Evolutionary conservation across 176 grass and related monocot genomes (phyloP).

Genomic region (Aegilops speltoides): DNA sequence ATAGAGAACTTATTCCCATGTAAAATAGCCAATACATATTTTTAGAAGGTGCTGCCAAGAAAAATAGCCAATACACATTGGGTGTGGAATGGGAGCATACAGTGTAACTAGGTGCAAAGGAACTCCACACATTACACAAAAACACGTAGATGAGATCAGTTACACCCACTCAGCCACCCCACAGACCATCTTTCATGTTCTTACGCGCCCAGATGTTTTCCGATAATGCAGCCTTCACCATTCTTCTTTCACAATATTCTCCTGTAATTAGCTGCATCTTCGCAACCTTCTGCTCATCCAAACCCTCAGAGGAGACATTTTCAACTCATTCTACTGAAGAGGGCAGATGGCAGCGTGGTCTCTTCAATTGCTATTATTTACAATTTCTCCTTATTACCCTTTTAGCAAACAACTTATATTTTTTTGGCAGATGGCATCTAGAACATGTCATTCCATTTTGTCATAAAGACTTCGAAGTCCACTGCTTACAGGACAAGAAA

Average conservation of each 20-base stretch:
- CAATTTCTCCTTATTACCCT: background rate
- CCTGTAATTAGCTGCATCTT: background rate
- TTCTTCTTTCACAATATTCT: background rate
- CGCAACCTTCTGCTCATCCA: background rate
- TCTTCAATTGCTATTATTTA: background rate
- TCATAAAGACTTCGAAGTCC: background rate
- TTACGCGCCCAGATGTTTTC: background rate
- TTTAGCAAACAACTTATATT: background rate
- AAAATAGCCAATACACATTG: slow-evolving; percentile 4
- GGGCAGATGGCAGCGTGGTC: background rate
- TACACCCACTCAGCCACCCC: background rate
- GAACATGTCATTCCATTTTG: background rate
- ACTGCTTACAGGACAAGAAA: background rate
- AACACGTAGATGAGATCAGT: background rate
- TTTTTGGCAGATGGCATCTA: background rate
- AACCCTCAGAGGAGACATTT: background rate
- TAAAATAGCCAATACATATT: slow-evolving; percentile 9
- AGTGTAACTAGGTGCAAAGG: background rate
- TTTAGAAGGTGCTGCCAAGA: too few relatives aligned
- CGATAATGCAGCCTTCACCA: background rate
- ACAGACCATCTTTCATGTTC: background rate
- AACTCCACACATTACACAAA: background rate
- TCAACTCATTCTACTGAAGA: background rate
- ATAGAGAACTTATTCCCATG: background rate
- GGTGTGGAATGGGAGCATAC: background rate